Conservation (phyloP, 306 rosid species). For the Pueraria montana region DNA sequence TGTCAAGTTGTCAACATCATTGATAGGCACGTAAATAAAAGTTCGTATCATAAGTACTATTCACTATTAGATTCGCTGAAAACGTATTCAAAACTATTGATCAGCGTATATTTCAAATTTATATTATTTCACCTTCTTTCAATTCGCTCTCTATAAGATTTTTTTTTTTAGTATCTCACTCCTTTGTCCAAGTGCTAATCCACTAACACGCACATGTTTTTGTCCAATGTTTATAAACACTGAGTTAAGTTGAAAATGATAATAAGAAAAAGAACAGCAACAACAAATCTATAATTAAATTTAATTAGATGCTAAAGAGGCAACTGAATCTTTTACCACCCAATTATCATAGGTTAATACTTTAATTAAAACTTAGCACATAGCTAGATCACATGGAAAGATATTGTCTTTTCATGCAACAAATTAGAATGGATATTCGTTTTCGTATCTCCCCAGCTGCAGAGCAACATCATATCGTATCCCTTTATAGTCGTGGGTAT, state of each 20-base stretch:
- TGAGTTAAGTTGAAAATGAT: neutral
- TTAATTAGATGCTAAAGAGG: conserved; percentile 28
- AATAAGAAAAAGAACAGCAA: neutral
- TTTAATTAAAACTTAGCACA: conserved; percentile 29
- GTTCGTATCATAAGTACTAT: neutral
- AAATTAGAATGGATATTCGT: conserved; percentile 10
- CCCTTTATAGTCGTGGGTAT: neutral
- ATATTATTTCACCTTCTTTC: neutral
- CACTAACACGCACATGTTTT: neutral
- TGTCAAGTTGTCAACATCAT: neutral
- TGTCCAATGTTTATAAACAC: neutral
- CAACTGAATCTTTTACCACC: conserved; percentile 17
- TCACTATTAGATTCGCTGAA: neutral
- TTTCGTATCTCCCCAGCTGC: neutral
- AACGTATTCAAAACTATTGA: neutral
- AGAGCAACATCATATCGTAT: neutral
- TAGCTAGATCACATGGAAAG: neutral
- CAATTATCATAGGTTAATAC: conserved; percentile 15
- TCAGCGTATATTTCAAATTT: neutral
- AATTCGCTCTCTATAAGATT: neutral
- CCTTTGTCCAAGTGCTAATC: conserved; percentile 12
- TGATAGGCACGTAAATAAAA: neutral
- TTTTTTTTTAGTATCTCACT: neutral
- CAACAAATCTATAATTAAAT: neutral
- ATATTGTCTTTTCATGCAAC: conserved; percentile 30